Conservation (phyloP, 2,329 filamentous ascomycete species). For the Cercospora beticola region DNA sequence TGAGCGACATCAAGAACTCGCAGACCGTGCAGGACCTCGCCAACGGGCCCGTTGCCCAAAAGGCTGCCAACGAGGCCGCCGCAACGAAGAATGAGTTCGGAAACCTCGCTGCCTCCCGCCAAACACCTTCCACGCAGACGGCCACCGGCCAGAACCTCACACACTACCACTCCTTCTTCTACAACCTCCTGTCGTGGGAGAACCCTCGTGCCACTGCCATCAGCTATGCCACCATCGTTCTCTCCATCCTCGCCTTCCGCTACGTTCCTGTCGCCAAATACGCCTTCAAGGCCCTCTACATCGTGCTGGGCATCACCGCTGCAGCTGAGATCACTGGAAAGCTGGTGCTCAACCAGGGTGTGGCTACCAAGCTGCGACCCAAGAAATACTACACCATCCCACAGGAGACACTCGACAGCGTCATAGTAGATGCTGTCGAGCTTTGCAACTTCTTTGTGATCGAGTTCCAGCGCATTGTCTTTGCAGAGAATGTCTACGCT, state of each 20-base stretch:
- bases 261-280: slow-evolving; percentile 64
- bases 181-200: slow-evolving; percentile 66
- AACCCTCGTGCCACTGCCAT: slow-evolving; percentile 64
- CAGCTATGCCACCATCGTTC: slow-evolving; percentile 56
- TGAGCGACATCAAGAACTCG: slow-evolving; percentile 51
- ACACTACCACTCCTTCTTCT: slow-evolving; percentile 67
- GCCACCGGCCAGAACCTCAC: slow-evolving; percentile 63
- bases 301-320: slow-evolving; percentile 59
- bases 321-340: slow-evolving; percentile 58
- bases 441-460: slow-evolving; percentile 68
- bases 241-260: slow-evolving; percentile 62
- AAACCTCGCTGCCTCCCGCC: slow-evolving; percentile 56
- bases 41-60: slow-evolving; percentile 57
- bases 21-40: slow-evolving; percentile 51
- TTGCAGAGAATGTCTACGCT: slow-evolving; percentile 63
- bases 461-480: slow-evolving; percentile 65
- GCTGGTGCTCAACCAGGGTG: slow-evolving; percentile 56
- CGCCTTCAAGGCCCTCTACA: slow-evolving; percentile 60
- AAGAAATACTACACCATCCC: slow-evolving; percentile 66
- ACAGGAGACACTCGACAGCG: slow-evolving; percentile 61
- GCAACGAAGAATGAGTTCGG: slow-evolving; percentile 59
- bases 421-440: slow-evolving; percentile 63
- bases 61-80: slow-evolving; percentile 56
- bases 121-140: slow-evolving; percentile 54
- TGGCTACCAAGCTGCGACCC: slow-evolving; percentile 62